A percentile compares a stretch with the other conserved stretches of the same genome.
Evolutionary conservation across 495 filamentous ascomycete species (phyloP).

Genomic region (Podospora tetraspora): DNA sequence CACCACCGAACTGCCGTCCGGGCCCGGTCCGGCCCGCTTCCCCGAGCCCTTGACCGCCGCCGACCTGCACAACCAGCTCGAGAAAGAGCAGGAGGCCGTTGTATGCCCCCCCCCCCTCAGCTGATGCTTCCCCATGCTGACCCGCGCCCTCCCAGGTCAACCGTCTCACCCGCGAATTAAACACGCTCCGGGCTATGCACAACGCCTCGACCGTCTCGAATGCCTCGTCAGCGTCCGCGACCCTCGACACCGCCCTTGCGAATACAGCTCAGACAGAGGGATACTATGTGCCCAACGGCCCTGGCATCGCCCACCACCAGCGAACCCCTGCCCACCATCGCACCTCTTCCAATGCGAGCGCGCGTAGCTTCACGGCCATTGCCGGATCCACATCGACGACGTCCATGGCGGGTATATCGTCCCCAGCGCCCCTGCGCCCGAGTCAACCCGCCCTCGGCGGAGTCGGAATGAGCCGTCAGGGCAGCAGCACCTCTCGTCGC

Average conservation of each 20-base stretch:
- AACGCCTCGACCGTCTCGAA: conserved; percentile 79
- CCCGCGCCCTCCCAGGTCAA: conserved; percentile 59
- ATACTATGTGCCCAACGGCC: conserved; percentile 28
- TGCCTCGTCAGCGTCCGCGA: conserved; percentile 60
- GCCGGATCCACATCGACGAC: conserved; percentile 35
- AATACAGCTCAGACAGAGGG: conserved; percentile 27
- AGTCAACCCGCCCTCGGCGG: conserved; percentile 27
- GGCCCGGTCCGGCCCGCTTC: conserved; percentile 70
- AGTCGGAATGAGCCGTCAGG: conserved; percentile 38
- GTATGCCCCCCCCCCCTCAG: conserved; percentile 43
- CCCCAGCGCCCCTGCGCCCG: conserved; percentile 30
- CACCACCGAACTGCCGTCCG: conserved; percentile 40
- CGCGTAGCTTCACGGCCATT: conserved; percentile 49
- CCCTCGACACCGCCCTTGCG: conserved; percentile 37
- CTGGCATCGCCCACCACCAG: conserved; percentile 35
- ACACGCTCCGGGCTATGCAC: conserved; percentile 68
- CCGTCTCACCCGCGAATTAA: conserved; percentile 81
- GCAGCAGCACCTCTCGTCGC: conserved; percentile 40
- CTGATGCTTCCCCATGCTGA: conserved; percentile 2
- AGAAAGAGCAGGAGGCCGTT: conserved; percentile 93
- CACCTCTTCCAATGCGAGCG: conserved; percentile 47
- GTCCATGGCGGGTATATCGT: conserved; percentile 31
- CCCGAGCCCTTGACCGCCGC: conserved; percentile 79
- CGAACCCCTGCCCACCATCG: conserved; percentile 40
- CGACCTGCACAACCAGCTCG: conserved; percentile 78